Evolutionary conservation across 768 basidiomycete genomes (phyloP).

Genomic region (Lentinula edodes): DNA sequence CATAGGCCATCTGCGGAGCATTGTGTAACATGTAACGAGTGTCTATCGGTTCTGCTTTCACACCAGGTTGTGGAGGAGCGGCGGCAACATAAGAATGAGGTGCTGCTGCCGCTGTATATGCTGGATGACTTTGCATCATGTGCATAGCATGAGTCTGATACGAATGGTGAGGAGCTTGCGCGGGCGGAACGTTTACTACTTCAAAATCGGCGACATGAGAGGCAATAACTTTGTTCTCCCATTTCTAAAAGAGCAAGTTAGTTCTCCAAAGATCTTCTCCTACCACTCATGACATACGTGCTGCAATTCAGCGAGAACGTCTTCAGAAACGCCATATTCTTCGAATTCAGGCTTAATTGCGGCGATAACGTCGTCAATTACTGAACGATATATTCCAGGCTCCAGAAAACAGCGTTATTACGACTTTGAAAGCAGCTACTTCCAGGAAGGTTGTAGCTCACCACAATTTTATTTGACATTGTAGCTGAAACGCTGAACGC

Average conservation of each 20-base stretch:
- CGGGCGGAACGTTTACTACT: constrained; percentile 31
- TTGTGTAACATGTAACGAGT: constrained; percentile 54
- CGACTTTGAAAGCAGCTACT: constrained; percentile 44
- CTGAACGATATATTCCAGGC: constrained; percentile 85
- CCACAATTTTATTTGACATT: constrained; percentile 99
- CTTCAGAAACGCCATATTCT: constrained; percentile 90
- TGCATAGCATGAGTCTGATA: constrained; percentile 62
- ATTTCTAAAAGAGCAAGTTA: constrained; percentile 56
- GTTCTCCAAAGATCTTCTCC: neutral
- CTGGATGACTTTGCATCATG: constrained; percentile 39
- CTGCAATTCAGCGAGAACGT: constrained; percentile 84
- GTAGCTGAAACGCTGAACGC: constrained; percentile 16
- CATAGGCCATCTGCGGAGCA: constrained; percentile 38
- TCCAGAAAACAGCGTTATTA: constrained; percentile 57
- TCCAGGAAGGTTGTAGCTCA: constrained; percentile 71
- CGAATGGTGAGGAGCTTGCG: constrained; percentile 41
- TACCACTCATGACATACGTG: constrained; percentile 51
- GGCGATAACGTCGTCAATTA: constrained; percentile 95
- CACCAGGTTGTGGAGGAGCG: constrained; percentile 34
- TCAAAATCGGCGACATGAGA: constrained; percentile 95
- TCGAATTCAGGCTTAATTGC: constrained; percentile 92
- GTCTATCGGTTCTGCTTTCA: constrained; percentile 75
- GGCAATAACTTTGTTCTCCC: constrained; percentile 92
- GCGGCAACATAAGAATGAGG: constrained; percentile 34
- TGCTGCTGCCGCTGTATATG: constrained; percentile 37